phyloP scores from a whole-genome alignment of 2,329 filamentous ascomycete genomes.

The Falciphora oryzae region DNA sequence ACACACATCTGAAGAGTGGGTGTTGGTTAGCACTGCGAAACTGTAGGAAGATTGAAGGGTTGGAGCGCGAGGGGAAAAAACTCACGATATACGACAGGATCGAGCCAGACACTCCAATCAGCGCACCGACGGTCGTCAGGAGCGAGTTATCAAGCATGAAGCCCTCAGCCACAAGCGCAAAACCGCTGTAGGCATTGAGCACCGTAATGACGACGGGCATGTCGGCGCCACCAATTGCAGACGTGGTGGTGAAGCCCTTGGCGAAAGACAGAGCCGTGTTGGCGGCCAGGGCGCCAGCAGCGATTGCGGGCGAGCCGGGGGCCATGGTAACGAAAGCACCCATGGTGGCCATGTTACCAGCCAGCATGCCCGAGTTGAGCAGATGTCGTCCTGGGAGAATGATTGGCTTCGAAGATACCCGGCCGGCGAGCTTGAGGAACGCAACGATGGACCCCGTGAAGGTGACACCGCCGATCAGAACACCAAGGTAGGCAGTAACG shows the following conservation, averaged over 20 bases:
- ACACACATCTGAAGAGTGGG: conserved; percentile 53
- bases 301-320: conserved; percentile 71
- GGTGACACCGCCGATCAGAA: conserved; percentile 78
- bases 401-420: conserved; percentile 72
- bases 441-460: conserved; percentile 89
- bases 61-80: background rate
- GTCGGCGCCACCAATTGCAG: conserved; percentile 86
- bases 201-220: conserved; percentile 93
- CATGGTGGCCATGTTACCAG: conserved; percentile 76
- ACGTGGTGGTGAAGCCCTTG: conserved; percentile 82
- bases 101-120: conserved; percentile 84
- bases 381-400: conserved; percentile 68
- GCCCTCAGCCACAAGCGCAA: conserved; percentile 82
- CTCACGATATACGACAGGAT: conserved; percentile 71
- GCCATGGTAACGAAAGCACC: conserved; percentile 77
- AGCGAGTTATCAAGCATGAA: conserved; percentile 88
- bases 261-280: conserved; percentile 75
- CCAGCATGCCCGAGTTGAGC: conserved; percentile 69
- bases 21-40: background rate
- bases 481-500: conserved; percentile 79
- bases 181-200: conserved; percentile 85
- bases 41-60: background rate
- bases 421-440: conserved; percentile 79
- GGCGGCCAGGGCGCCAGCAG: conserved; percentile 69
- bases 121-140: conserved; percentile 75